A percentile compares a stretch with the other conserved stretches of the same genome.
These are phyloP conservation scores for Pycnococcus provasolii DNA, from an alignment of 139 green algal species.

Conservation along the genomic window DNA sequence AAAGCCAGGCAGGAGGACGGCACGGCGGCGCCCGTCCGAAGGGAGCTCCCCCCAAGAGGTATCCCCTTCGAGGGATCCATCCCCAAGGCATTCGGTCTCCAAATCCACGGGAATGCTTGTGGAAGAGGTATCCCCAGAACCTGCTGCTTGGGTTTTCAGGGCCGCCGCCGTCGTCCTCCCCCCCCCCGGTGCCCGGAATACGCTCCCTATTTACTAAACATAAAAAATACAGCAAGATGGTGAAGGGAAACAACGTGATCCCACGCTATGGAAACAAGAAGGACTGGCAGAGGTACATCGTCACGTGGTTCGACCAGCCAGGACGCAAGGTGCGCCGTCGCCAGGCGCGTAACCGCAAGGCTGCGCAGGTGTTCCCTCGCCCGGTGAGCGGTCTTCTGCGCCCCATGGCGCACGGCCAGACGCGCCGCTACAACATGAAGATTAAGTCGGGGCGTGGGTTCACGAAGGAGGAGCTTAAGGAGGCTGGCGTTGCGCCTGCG, in stretches of 20 bases:
- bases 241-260: slow-evolving; percentile 79
- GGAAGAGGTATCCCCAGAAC: neutral
- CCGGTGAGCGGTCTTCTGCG: slow-evolving; percentile 74
- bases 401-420: slow-evolving; percentile 80
- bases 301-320: slow-evolving; percentile 99
- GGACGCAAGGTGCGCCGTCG: slow-evolving; percentile 77
- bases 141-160: neutral
- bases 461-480: slow-evolving; percentile 96
- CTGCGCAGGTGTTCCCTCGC: slow-evolving; percentile 75
- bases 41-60: no score
- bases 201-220: no score
- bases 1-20: no score
- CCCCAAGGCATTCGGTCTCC: no score
- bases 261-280: slow-evolving; percentile 91
- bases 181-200: neutral
- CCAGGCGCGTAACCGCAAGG: slow-evolving; percentile 83
- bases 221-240: slow-evolving; percentile 41
- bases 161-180: neutral
- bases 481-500: slow-evolving; percentile 83
- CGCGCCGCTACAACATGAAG: slow-evolving; percentile 93
- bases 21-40: no score
- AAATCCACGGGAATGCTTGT: neutral
- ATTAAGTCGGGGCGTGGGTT: slow-evolving; percentile 84
- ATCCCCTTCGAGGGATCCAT: no score
- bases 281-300: slow-evolving; percentile 32